These are phyloP conservation scores for Septoria linicola DNA, from an alignment of 2,329 filamentous ascomycete genomes.

Conservation along the genomic window DNA sequence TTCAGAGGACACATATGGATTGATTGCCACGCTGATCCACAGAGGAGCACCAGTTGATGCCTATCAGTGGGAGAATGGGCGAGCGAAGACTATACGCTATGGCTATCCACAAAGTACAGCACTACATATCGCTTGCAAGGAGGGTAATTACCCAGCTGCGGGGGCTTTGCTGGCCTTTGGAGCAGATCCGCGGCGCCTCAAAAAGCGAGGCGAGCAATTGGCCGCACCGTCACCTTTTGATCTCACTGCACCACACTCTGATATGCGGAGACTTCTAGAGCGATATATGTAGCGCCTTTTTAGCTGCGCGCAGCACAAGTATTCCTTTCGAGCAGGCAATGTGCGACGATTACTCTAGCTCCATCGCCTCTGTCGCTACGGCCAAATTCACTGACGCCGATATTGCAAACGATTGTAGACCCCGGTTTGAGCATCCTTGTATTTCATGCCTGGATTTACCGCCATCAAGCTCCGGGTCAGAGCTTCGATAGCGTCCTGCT, in stretches of 20 bases:
- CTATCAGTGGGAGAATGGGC: constrained; percentile 4
- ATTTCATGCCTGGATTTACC: no score
- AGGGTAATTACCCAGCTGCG: constrained; percentile 2
- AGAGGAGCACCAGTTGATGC: constrained; percentile 1
- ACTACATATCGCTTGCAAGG: constrained; percentile 10
- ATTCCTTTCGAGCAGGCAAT: no score
- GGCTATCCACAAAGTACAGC: constrained; percentile 5
- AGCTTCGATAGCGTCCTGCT: no score
- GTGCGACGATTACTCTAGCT: no score
- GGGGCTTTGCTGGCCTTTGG: constrained; percentile 4
- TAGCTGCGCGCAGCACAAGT: no score
- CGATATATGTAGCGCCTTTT: no score
- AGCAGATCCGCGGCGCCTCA: constrained; percentile 5
- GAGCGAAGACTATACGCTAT: neutral
- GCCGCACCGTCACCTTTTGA: neutral
- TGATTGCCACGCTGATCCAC: neutral
- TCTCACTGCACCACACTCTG: neutral
- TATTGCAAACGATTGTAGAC: no score
- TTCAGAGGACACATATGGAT: no score
- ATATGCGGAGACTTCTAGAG: neutral
- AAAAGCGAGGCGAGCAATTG: constrained; percentile 1
- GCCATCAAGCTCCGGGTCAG: no score
- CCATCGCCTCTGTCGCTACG: no score
- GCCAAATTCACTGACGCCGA: no score
- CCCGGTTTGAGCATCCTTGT: no score